Conservation (phyloP, 2,329 filamentous ascomycete species). For the Trichophyton verrucosum region DNA sequence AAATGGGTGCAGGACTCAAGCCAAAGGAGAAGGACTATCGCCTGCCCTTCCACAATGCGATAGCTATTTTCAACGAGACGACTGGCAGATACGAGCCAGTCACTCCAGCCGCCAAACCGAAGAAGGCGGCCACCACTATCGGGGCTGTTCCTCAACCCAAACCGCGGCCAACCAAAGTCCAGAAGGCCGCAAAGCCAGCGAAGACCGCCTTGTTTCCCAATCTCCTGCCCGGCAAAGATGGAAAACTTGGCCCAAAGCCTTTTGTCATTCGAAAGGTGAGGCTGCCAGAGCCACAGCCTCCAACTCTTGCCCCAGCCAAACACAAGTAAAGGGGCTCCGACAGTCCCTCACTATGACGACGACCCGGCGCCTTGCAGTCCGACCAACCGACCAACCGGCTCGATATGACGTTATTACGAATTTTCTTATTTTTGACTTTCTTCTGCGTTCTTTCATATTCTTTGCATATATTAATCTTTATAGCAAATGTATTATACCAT, state of each 20-base stretch:
- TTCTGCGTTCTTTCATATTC: background rate
- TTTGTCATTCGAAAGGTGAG: background rate
- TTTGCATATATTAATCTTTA: background rate
- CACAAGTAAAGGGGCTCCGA: background rate
- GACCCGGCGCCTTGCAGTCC: background rate
- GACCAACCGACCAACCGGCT: background rate
- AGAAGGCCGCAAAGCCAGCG: background rate
- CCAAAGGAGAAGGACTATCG: conserved; percentile 1
- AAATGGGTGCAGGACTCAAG: background rate
- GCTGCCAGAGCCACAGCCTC: background rate
- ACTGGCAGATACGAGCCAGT: background rate
- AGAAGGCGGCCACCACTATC: background rate
- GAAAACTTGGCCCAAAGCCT: background rate
- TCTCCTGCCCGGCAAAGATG: background rate
- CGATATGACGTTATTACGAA: background rate
- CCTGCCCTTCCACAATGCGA: conserved; percentile 1
- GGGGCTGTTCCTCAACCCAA: background rate
- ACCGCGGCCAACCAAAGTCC: background rate
- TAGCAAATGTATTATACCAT: background rate
- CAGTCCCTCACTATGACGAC: background rate
- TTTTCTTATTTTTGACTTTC: background rate
- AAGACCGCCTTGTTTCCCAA: background rate
- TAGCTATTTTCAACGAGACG: background rate
- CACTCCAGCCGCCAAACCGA: background rate
- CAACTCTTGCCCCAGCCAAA: background rate